Evolutionary conservation across 2,329 filamentous ascomycete species (phyloP), one percentile per base, ranked within the genome.

Genomic region (Penicillium hesseltinei): DNA sequence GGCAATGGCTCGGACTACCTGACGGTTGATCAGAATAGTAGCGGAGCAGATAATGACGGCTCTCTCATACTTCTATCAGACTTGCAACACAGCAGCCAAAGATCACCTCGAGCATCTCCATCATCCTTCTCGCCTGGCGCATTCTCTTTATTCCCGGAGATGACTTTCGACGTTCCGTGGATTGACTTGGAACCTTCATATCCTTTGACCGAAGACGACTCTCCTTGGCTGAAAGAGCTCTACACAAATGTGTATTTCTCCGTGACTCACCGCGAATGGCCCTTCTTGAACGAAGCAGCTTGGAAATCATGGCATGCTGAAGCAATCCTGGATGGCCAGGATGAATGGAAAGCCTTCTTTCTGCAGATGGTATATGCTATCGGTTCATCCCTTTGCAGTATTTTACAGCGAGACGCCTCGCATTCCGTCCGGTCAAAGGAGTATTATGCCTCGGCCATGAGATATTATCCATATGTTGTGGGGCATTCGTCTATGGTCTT

Each of bases 291-390:
- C 38, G 58, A 67, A 19, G 50, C 54, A 13, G 50, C 58, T 8
- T 70, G 68, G 67, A 64, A 54, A 46, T 47, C 35, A 25, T 70
- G 68, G 68, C 59, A 66, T 29, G 53, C 54, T 9, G 60, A 67
- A 13, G 58, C 58, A 33, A 39, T 19, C 13, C 21, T 54, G 5
- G 50, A 51, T 6, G 55, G 60, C 38, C 56, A 57, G 31, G 54
- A 65, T 47, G 62, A 65, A 54, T 69, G 67, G 67, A 63, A 58
- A 35, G 52, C 51, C 5, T 69, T 69, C 40, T 69, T 69, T 42
- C 47, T 69, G 23, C 58, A 60, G 2, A 69, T 69, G 63, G 66
- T 69, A 4, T 63, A 69, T 61, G 66, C 66, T 13, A 68, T 69
- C 35, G 67, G 67, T 13, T 65, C 66, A 38, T 68, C 62, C 8